Conservation (phyloP, 192 early-diverging fungal species). For the Ambispora gerdemannii region DNA sequence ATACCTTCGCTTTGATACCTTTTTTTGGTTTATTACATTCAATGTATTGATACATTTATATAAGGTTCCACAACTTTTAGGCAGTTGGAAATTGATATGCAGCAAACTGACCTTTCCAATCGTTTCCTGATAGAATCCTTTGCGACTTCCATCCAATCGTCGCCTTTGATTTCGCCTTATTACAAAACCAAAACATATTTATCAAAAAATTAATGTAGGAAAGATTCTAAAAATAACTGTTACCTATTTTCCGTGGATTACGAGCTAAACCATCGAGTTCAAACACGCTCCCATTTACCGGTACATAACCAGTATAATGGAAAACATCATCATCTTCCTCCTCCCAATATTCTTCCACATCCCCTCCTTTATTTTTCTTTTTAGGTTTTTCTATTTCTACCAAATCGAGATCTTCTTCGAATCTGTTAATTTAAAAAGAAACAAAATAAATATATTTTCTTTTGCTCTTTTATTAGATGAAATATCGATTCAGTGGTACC, state of each 20-base stretch:
- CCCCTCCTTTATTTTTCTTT: neutral
- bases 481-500: too few species aligned
- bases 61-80: too few species aligned
- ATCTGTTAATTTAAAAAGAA: neutral
- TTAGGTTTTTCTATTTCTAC: neutral
- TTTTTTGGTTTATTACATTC: too few species aligned
- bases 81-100: too few species aligned
- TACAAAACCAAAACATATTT: neutral
- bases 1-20: constrained; percentile 35
- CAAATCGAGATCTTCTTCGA: constrained; percentile 8
- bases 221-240: neutral
- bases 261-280: constrained; percentile 65
- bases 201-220: neutral
- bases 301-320: constrained; percentile 63
- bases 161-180: constrained; percentile 45
- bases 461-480: too few species aligned
- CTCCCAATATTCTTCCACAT: neutral
- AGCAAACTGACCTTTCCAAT: constrained; percentile 40
- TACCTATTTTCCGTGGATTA: constrained; percentile 48
- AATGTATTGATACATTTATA: too few species aligned
- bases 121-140: constrained; percentile 45
- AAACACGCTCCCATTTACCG: constrained; percentile 52
- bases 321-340: constrained; percentile 52
- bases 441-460: neutral
- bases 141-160: constrained; percentile 56